phyloP scores from a whole-genome alignment of 352 stramenopile species.

The Aphanomyces invadans region DNA sequence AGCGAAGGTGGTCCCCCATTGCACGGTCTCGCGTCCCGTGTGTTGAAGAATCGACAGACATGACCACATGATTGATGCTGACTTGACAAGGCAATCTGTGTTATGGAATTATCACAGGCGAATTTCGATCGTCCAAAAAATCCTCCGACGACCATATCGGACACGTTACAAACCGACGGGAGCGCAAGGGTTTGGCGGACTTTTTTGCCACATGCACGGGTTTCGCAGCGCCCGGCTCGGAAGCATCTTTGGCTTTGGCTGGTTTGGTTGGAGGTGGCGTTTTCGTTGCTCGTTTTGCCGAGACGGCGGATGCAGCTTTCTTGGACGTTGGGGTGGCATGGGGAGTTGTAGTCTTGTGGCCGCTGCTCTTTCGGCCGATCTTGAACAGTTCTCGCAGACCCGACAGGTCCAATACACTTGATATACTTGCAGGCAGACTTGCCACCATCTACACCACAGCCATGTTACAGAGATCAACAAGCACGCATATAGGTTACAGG shows the following conservation, averaged over 20 bases:
- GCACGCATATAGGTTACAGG: too few relatives aligned
- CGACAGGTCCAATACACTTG: background rate
- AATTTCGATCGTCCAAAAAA: conserved; percentile 1
- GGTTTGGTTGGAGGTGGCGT: background rate
- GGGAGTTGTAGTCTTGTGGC: conserved; percentile 10
- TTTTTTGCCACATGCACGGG: background rate
- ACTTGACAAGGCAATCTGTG: background rate
- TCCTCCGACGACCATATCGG: conserved; percentile 7
- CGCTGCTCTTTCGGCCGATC: conserved; percentile 16
- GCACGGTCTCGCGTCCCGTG: too few relatives aligned
- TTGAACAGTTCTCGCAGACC: conserved; percentile 22
- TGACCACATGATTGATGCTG: too few relatives aligned
- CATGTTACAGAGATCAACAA: background rate
- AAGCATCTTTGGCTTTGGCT: background rate
- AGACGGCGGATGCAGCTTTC: conserved; percentile 2
- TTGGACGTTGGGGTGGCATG: conserved; percentile 15
- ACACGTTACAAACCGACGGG: conserved; percentile 23
- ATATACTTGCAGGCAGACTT: background rate
- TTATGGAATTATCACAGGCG: background rate
- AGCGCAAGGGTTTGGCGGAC: conserved; percentile 17
- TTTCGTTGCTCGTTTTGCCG: conserved; percentile 2
- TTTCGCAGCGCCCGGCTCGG: conserved; percentile 3
- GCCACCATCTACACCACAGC: conserved; percentile 10
- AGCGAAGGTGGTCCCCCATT: too few relatives aligned
- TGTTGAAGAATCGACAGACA: too few relatives aligned